phyloP scores from a whole-genome alignment of 352 stramenopile species.

The Pythium graminicola region DNA sequence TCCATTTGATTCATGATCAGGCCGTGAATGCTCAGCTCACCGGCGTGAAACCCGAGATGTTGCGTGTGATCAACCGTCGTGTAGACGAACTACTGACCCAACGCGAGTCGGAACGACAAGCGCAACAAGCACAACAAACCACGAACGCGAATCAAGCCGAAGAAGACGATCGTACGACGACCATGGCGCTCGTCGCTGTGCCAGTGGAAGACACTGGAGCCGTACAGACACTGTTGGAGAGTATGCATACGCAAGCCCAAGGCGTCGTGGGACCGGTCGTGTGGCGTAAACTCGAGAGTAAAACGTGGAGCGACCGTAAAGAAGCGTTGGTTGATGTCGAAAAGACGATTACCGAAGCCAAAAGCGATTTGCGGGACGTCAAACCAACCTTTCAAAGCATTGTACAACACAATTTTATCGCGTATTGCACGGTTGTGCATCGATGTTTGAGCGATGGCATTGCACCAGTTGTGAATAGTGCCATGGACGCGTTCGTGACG shows the following conservation, averaged over 20 bases:
- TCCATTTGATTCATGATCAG: conserved; percentile 35
- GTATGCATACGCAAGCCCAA: conserved; percentile 31
- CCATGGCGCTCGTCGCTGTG: conserved; percentile 31
- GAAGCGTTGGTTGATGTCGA: conserved; percentile 73
- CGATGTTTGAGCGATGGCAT: conserved; percentile 57
- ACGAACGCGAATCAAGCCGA: conserved; percentile 41
- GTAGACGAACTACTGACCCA: conserved; percentile 60
- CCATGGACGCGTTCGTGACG: conserved; percentile 58
- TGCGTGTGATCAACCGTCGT: conserved; percentile 63
- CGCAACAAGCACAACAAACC: conserved; percentile 13
- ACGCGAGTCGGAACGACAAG: conserved; percentile 27
- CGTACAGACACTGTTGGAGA: conserved; percentile 38
- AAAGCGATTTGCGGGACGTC: conserved; percentile 60
- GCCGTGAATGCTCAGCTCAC: conserved; percentile 36
- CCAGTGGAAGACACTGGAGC: conserved; percentile 46
- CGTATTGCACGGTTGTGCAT: conserved; percentile 58
- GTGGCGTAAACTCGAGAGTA: conserved; percentile 75
- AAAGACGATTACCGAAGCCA: conserved; percentile 59
- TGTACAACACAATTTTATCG: conserved; percentile 58
- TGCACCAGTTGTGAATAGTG: conserved; percentile 65
- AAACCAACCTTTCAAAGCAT: conserved; percentile 50
- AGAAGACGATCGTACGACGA: conserved; percentile 24
- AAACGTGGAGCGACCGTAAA: conserved; percentile 79
- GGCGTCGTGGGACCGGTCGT: conserved; percentile 50
- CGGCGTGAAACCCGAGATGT: conserved; percentile 67